These are phyloP conservation scores for Trichoderma simmonsii DNA, from an alignment of 2,329 filamentous ascomycete species.

Conservation along the genomic window DNA sequence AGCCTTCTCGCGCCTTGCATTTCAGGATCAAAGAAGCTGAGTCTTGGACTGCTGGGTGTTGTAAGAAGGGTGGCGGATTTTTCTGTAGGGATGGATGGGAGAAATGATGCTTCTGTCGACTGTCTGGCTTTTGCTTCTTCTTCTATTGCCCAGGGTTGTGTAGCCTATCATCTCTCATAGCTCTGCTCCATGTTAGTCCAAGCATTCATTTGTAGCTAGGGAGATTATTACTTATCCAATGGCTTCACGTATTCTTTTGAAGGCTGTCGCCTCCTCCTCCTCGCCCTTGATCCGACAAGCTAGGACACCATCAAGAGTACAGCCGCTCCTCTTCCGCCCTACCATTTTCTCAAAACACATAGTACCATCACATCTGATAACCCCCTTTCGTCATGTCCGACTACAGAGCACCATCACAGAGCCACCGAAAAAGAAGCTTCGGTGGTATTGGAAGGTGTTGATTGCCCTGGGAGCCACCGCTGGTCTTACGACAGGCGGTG, in stretches of 20 bases:
- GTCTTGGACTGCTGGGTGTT: background rate
- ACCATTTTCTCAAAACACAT: background rate
- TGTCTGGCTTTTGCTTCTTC: background rate
- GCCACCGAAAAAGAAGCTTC: background rate
- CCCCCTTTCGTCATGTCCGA: background rate
- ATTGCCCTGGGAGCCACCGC: background rate
- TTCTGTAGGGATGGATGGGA: too few species aligned
- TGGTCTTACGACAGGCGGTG: background rate
- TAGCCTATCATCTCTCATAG: background rate
- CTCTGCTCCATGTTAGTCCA: background rate
- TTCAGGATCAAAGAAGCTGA: background rate
- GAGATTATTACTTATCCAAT: background rate
- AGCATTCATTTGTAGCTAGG: background rate
- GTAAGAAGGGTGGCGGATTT: background rate
- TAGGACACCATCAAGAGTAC: background rate
- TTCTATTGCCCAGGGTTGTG: background rate
- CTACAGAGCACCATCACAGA: background rate
- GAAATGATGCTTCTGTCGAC: background rate
- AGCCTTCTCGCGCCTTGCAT: background rate
- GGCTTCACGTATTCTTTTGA: conserved; percentile 4
- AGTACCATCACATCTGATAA: background rate
- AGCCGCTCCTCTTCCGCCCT: background rate
- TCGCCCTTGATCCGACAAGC: background rate
- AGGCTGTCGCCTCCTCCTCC: background rate
- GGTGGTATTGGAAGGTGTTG: conserved; percentile 15